Base-by-base conservation (phyloP, 345 rosid species). In the Eucalyptus microcorys region DNA sequence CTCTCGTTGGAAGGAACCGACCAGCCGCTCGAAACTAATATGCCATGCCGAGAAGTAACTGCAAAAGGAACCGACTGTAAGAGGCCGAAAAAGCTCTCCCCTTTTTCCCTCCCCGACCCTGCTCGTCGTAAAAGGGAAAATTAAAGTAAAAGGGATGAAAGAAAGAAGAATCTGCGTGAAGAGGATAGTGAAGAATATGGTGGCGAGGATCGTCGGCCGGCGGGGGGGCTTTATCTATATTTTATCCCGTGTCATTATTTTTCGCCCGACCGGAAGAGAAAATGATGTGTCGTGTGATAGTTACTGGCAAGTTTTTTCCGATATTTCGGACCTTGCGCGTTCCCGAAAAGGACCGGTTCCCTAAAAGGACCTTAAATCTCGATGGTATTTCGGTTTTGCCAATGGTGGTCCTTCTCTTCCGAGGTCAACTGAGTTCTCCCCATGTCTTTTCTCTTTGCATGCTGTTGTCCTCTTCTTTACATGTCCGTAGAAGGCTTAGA, bases 141-240 rank as follows among this genome's bases (percentile, higher is more conserved):
- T 7, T 64, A 86, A 49, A 88, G 92, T 88, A 87, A 87, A 87
- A 84, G 57, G 24, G 93, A 88, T 87, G 91, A 66, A 55, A 55
- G 61, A 55, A 55, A 85, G 85, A 47, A 88, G 87, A 88, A 85
- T 84, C 87, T 47, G 87, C 87, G 32, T 45, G 88, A 85, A 34
- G 89, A 86, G 88, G 86, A 90, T 10, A 84, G 88, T 53, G 91
- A 91, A 91, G 93, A 93, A 94, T 89, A 90, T 89, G 93, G 94
- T 88, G 92, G 90, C 86, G 64, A 90, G 92, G 91, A 91, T 92
- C 94, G 96, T 94, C 94, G 89, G 92, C 93, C 92, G 92, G 90
- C 88, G 55, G 81, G 55, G 87, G 95, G 92, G 92, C 92, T 92
- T 92, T 93, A 93, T 96, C 91, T 13, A 64, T 91, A 55, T 26